Evolutionary conservation across 306 rosid genomes (phyloP), one percentile per base, ranked within the genome.

Genomic region (Arachis hypogaea): DNA sequence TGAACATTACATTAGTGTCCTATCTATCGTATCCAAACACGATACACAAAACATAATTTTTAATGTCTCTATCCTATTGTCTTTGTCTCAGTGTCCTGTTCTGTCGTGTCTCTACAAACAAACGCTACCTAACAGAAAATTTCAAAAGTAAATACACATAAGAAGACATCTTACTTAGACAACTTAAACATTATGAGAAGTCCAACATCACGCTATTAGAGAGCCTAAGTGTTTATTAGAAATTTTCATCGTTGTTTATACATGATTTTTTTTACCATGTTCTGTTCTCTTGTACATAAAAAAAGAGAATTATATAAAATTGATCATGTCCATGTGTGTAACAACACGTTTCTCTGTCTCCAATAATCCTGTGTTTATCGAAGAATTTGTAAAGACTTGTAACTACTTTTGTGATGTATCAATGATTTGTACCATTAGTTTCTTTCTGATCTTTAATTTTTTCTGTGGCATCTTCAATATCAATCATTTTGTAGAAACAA

Each of bases 181-280:
- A 92, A 50, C 71, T 85, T 92, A 81, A 92, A 90, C 2, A 92
- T 84, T 40, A 2, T 81, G 82, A 85, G 88, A 78, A 95, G 98
- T 78, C 99, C 97, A 46, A 90, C 93, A 0, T 73, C 97, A 1
- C 88, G 97, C 73, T 96, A 92, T 82, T 93, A 33, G 76, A 71
- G 80, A 49, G 69, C 73, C 30, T 29, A 61, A 45, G 43, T 71
- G 76, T 63, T 71, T 51, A 73, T 81, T 63, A 84, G 66, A 71
- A 77, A 73, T 66, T 72, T 78, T 33, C 38, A 33, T 33, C 73
- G 54, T 79, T 69, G 68, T 68, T 66, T 29, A 68, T 74, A 81
- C 73, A 2, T 33, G 4, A 33, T 33, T 33, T 4, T 4, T 33
- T 76, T 80, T 69, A 81, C 72, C 75, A 54, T 66, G 38, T 75